Evolutionary conservation across 2,329 filamentous ascomycete genomes (phyloP), one percentile per base, ranked within the genome.

Genomic region (Cordyceps tenuipes): DNA sequence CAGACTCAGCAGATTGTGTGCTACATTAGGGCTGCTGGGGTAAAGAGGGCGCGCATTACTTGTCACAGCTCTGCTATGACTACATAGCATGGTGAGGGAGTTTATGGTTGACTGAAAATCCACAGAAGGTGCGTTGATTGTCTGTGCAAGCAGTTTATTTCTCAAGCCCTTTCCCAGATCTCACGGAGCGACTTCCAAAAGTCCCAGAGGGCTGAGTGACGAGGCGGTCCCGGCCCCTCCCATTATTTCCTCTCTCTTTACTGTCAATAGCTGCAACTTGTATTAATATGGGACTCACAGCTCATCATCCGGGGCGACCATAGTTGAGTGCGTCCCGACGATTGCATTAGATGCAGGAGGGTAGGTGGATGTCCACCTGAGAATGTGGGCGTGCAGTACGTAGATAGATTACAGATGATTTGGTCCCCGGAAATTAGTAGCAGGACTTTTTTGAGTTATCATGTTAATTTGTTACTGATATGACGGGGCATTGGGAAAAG

Each of bases 401-500:
- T 39, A 59, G 57, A 59, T 59, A 47, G n/a, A 59, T 59, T 59
- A 41, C 29, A 52, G 26, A n/a, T 31, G 26, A 51, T 34, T 46
- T 52, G 47, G 8, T 43, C 54, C 47, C 55, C 55, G 23, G 46
- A 50, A 29, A 57, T 43, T 57, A 41, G 41, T 17, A 31, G 39
- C 51, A 54, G 36, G 51, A 44, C 4, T 44, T 19, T 17, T 7
- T 44, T 44, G 12, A 43, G 10, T 53, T 3, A 19, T 43, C 21
- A 21, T 39, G 39, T 44, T 19, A 54, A 44, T 31, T 43, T 19
- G 36, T 31, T 2, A 44, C 19, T 12, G 17, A 8, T 39, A 13
- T 26, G 23, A 44, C 6, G 39, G 39, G 23, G 50, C 17, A 29
- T 44, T 47, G 43, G 53, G 36, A 47, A n/a, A 7, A 23, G 26